Evolutionary conservation across 495 filamentous ascomycete species (phyloP), one percentile per base, ranked within the genome.

Genomic region (Talaromyces proteolyticus): DNA sequence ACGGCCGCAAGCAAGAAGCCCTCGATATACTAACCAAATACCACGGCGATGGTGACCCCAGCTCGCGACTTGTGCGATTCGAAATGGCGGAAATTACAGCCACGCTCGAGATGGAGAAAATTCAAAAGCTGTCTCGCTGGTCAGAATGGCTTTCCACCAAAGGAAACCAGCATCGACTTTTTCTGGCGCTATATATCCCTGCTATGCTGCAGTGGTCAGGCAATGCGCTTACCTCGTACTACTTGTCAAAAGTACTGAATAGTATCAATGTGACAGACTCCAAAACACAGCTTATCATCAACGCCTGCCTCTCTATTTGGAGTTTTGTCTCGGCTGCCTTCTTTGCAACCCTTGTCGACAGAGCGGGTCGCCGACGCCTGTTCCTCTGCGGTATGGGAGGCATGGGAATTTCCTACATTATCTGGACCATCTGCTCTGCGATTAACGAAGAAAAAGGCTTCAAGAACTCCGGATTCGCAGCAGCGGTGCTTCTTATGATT

Each of bases 191-290:
- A 34, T 75, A 75, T 18, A 67, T 84, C 24, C 82, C 82, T 56
- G 56, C 67, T 43, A 72, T 71, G 46, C 80, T 77, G 5, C 85
- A 87, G 60, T 87, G 80, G 79, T 80, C 76, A 24, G 85, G 85
- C 38, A 86, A 86, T 57, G 81, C 76, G 39, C 70, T 88, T 29
- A 77, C 85, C 55, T 82, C 78, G 43, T 84, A 85, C 70, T 86
- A 84, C 52, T 58, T 80, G 44, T 65, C 58, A 50, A 65, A 64
- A 45, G 71, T 86, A 42, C 79, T 85, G 57, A 65, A 78, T 21
- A 72, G 65, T 19, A 77, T 81, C 50, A 81, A 82, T 24, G 66
- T 84, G 49, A 73, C 52, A 4, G 69, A 77, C 21, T 3, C 42
- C 18, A 44, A 23, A 16, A 44, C 42, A 23, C 42, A 44, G 17